Percentiles rank a stretch among this genome's conserved stretches.
Evolutionary conservation across 1,284 basidiomycete genomes (phyloP).

Genomic region (Ustilago bromivora): DNA sequence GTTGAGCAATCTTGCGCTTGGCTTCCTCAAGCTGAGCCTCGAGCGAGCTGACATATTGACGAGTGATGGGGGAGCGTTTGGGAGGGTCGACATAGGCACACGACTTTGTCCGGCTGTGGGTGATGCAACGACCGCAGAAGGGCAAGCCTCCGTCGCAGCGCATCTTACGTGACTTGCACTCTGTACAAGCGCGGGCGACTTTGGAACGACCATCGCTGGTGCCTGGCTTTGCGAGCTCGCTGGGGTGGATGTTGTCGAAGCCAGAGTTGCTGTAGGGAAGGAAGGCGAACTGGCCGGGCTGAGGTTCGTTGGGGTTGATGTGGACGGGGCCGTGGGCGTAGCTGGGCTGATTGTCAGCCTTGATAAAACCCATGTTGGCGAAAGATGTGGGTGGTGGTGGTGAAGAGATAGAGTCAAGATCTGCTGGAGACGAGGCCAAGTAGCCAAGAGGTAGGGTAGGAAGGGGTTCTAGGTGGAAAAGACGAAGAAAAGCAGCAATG

Average conservation of each 20-base stretch:
- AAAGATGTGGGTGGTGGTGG: not conserved
- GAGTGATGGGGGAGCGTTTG: conserved; percentile 54
- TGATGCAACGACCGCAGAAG: conserved; percentile 54
- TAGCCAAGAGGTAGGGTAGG: not conserved
- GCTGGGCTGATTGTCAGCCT: conserved; percentile 42
- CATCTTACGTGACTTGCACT: conserved; percentile 57
- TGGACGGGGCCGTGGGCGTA: conserved; percentile 31
- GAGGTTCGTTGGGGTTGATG: conserved; percentile 35
- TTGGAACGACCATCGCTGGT: conserved; percentile 52
- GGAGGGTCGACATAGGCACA: conserved; percentile 55
- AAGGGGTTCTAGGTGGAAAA: not conserved
- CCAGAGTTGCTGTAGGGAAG: conserved; percentile 42
- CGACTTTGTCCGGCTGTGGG: conserved; percentile 56
- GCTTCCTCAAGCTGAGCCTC: conserved; percentile 51
- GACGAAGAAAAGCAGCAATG: not conserved
- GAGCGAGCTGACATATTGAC: conserved; percentile 52
- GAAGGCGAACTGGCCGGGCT: conserved; percentile 49
- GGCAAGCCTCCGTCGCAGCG: conserved; percentile 57
- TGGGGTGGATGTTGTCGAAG: conserved; percentile 48
- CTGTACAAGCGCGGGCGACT: conserved; percentile 51
- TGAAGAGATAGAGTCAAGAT: not conserved
- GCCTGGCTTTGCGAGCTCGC: conserved; percentile 46
- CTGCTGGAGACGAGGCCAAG: not conserved
- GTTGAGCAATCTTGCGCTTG: conserved; percentile 40
- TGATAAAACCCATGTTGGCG: conserved; percentile 50